Conservation (phyloP, 495 filamentous ascomycete genomes). For the Hyaloscypha hepaticicola region DNA sequence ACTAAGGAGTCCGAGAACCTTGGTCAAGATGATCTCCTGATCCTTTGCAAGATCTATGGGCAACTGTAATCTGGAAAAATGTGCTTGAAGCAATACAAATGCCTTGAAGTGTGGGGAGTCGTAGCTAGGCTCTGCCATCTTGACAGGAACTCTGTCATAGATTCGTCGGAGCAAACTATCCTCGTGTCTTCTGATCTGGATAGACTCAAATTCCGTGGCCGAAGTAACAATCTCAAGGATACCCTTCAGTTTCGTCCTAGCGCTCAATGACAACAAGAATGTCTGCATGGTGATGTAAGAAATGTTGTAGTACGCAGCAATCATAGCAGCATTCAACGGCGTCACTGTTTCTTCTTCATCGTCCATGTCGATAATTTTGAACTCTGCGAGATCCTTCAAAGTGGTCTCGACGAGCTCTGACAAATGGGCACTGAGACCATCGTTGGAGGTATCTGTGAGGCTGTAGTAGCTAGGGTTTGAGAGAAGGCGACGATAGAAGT, state of each 20-base stretch:
- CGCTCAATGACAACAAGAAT: conserved; percentile 90
- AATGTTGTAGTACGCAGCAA: conserved; percentile 98
- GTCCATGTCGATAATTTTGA: conserved; percentile 94
- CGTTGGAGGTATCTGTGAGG: conserved; percentile 83
- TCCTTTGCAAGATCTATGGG: conserved; percentile 97
- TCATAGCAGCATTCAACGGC: conserved; percentile 93
- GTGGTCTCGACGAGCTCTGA: conserved; percentile 95
- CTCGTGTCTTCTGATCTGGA: conserved; percentile 94
- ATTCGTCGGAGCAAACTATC: conserved; percentile 84
- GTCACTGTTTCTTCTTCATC: conserved; percentile 92
- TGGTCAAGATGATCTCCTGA: conserved; percentile 83
- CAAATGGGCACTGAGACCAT: conserved; percentile 89
- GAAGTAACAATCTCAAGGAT: conserved; percentile 97
- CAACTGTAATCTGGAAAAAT: conserved; percentile 95
- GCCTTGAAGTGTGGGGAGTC: conserved; percentile 98
- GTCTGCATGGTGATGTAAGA: conserved; percentile 99
- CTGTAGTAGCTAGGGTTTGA: conserved; percentile 97
- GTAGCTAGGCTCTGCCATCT: conserved; percentile 81
- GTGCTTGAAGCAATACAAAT: conserved; percentile 92
- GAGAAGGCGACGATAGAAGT: conserved; percentile 96
- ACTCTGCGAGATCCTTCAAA: conserved; percentile 85
- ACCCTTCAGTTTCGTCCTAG: conserved; percentile 88
- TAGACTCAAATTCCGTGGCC: conserved; percentile 91
- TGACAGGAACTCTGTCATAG: conserved; percentile 92
- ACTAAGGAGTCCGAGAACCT: conserved; percentile 83